Conservation (phyloP, 163 green algal genomes). For the Chlorella variabilis region DNA sequence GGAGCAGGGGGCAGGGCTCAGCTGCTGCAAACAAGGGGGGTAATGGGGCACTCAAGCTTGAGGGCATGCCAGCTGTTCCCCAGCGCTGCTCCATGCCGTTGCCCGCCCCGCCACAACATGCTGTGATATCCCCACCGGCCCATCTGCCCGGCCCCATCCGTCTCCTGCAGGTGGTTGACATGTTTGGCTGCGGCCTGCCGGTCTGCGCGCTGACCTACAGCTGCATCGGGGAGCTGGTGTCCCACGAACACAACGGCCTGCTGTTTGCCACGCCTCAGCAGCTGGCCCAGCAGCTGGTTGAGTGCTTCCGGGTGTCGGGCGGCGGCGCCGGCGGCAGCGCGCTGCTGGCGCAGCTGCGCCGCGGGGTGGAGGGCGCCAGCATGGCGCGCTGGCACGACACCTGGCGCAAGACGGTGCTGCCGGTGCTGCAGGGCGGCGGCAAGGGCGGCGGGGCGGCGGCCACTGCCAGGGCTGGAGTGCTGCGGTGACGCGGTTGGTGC, state of each 20-base stretch:
- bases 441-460: not conserved
- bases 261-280: conserved; percentile 78
- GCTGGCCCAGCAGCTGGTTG: conserved; percentile 70
- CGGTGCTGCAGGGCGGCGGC: conserved; percentile 22
- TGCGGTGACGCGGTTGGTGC: no score
- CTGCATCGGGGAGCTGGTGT: conserved; percentile 88
- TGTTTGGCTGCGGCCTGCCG: conserved; percentile 90
- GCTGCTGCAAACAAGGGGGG: no score
- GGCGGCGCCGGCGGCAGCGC: not conserved
- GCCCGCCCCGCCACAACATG: no score
- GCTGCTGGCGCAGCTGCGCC: conserved; percentile 31
- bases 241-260: conserved; percentile 74
- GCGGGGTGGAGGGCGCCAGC: conserved; percentile 26
- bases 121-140: no score
- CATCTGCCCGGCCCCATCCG: conserved; percentile 29
- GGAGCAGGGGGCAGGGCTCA: not conserved
- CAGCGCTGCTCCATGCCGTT: no score
- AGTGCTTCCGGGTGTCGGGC: conserved; percentile 51
- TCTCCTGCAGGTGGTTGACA: conserved; percentile 91
- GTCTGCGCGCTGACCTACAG: conserved; percentile 81
- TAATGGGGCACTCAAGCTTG: no score
- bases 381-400: conserved; percentile 41
- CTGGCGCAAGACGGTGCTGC: conserved; percentile 43
- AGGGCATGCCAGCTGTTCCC: no score
- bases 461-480: no score